phyloP scores from a whole-genome alignment of 257 asterid species.

The Mentha longifolia region DNA sequence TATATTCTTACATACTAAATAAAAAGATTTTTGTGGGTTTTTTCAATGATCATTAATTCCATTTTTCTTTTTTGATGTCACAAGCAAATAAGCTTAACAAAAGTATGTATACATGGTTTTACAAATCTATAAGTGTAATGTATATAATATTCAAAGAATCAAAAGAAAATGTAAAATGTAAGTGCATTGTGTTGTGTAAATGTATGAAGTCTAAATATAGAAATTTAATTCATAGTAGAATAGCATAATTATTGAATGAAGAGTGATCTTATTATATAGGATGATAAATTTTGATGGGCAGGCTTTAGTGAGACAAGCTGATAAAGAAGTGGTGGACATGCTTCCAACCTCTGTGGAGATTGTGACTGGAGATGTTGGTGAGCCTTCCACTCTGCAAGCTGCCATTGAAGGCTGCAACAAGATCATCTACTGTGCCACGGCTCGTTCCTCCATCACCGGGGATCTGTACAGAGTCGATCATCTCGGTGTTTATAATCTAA shows the following conservation, averaged over 20 bases:
- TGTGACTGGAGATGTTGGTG: slow-evolving; percentile 93
- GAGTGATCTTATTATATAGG: background rate
- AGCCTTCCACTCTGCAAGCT: slow-evolving; percentile 65
- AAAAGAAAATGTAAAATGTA: no score
- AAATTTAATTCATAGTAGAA: no score
- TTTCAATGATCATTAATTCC: no score
- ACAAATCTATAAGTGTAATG: no score
- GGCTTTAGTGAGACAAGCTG: slow-evolving; percentile 90
- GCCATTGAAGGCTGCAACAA: slow-evolving; percentile 93
- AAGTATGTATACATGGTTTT: no score
- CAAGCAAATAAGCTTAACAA: no score
- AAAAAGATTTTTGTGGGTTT: no score
- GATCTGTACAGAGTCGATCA: slow-evolving; percentile 93
- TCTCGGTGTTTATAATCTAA: slow-evolving; percentile 89
- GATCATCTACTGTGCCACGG: slow-evolving; percentile 94
- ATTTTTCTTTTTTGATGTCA: no score
- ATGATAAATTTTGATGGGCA: slow-evolving; percentile 34
- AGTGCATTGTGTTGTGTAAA: no score
- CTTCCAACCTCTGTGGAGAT: slow-evolving; percentile 91
- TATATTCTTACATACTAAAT: no score
- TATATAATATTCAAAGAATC: no score
- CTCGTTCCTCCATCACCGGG: slow-evolving; percentile 90
- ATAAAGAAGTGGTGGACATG: slow-evolving; percentile 74
- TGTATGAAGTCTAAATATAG: no score
- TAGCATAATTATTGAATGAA: background rate